These are phyloP conservation scores for Colletotrichum sojae DNA, from an alignment of 2,329 filamentous ascomycete species.

Conservation along the genomic window DNA sequence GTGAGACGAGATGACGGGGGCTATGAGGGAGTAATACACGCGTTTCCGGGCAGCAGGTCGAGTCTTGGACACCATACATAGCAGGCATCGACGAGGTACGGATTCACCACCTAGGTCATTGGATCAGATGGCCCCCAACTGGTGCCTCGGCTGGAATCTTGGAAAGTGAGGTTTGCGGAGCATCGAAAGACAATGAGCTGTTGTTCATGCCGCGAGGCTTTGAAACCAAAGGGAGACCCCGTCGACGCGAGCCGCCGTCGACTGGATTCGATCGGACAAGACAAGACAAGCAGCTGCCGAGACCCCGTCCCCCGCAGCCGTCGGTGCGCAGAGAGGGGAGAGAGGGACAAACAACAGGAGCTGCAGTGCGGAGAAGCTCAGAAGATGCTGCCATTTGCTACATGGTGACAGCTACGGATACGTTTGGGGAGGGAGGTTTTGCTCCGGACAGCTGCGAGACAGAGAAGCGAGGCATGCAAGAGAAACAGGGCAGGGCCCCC, in stretches of 20 bases:
- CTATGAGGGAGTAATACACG: background rate
- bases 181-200: slow-evolving; percentile 20
- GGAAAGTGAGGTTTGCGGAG: background rate
- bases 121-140: slow-evolving; percentile 7
- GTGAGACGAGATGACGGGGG: background rate
- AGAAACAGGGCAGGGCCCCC: background rate
- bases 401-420: background rate
- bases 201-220: slow-evolving; percentile 6
- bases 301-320: slow-evolving; percentile 13
- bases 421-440: slow-evolving; percentile 27
- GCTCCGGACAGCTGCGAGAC: slow-evolving; percentile 26
- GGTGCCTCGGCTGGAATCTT: slow-evolving; percentile 5
- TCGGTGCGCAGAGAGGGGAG: too few species aligned
- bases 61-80: slow-evolving; percentile 4
- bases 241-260: background rate
- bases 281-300: slow-evolving; percentile 10
- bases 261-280: background rate
- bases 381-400: slow-evolving; percentile 6
- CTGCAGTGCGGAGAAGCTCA: slow-evolving; percentile 29
- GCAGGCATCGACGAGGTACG: background rate
- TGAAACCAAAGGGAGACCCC: slow-evolving; percentile 1
- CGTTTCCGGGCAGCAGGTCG: background rate
- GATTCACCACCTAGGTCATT: background rate
- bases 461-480: slow-evolving; percentile 4
- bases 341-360: background rate